Conservation (phyloP, 2,329 filamentous ascomycete genomes). For the Ascochyta fabae region DNA sequence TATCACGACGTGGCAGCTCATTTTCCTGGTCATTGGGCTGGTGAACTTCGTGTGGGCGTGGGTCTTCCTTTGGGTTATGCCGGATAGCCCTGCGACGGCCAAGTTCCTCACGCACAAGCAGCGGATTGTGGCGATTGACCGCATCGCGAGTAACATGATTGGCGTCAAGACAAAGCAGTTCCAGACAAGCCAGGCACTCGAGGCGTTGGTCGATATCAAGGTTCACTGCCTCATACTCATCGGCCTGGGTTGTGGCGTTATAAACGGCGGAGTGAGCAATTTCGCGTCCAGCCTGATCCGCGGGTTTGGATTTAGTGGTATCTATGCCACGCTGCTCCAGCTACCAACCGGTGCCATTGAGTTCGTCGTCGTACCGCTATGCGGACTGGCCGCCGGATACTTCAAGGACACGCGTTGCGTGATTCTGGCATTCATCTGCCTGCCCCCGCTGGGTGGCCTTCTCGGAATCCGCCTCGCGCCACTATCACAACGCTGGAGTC, state of each 20-base stretch:
- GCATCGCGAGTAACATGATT: conserved; percentile 51
- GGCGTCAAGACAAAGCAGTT: conserved; percentile 52
- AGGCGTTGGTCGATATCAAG: conserved; percentile 51
- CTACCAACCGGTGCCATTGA: conserved; percentile 55
- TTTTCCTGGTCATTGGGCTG: conserved; percentile 48
- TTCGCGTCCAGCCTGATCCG: conserved; percentile 57
- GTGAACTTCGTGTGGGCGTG: conserved; percentile 47
- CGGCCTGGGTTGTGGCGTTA: conserved; percentile 54
- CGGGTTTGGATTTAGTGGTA: conserved; percentile 52
- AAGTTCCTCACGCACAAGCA: conserved; percentile 50
- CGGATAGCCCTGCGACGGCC: conserved; percentile 46
- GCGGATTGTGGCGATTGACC: conserved; percentile 49
- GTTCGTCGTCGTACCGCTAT: conserved; percentile 48
- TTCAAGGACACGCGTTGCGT: conserved; percentile 40
- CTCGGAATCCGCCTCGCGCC: conserved; percentile 59
- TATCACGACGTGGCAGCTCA: conserved; percentile 46
- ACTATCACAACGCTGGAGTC: conserved; percentile 54
- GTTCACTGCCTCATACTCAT: conserved; percentile 51
- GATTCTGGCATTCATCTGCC: conserved; percentile 48
- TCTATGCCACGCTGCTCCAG: conserved; percentile 53
- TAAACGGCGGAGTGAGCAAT: conserved; percentile 60
- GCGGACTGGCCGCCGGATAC: conserved; percentile 43
- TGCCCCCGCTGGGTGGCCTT: conserved; percentile 58
- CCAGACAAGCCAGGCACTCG: conserved; percentile 46
- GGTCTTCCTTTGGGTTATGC: conserved; percentile 47